phyloP scores from a whole-genome alignment of 2,329 filamentous ascomycete genomes.

The Metarhizium album region DNA sequence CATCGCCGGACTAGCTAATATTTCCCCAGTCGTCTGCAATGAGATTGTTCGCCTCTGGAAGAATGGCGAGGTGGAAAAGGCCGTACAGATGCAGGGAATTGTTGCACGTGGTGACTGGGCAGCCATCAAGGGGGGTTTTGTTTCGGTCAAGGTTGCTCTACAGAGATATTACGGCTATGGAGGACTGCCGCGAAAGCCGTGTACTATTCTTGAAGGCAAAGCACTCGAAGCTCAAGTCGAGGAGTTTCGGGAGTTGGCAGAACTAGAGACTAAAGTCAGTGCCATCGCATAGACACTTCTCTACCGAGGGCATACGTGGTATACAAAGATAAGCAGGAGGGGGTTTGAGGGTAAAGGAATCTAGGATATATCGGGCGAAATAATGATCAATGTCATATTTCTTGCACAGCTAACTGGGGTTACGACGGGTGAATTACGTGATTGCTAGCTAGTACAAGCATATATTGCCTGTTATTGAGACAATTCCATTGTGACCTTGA shows the following conservation, averaged over 20 bases:
- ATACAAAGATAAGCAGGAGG: background rate
- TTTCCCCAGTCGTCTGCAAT: background rate
- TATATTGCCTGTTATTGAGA: background rate
- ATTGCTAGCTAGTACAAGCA: background rate
- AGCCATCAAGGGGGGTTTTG: constrained; percentile 57
- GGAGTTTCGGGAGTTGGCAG: constrained; percentile 14
- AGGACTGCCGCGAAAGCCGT: constrained; percentile 45
- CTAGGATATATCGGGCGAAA: background rate
- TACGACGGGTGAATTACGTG: background rate
- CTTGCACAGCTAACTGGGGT: constrained; percentile 4
- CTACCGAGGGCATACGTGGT: background rate
- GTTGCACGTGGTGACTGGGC: constrained; percentile 60
- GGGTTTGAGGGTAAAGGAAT: background rate
- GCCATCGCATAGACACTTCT: background rate
- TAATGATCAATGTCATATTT: background rate
- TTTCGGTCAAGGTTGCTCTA: constrained; percentile 57
- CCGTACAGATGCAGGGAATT: constrained; percentile 50
- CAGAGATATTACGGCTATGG: constrained; percentile 55
- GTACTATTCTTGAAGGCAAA: constrained; percentile 16
- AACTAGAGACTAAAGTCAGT: constrained; percentile 22
- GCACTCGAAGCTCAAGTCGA: constrained; percentile 13
- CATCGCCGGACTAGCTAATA: constrained; percentile 62
- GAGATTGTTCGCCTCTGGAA: constrained; percentile 38
- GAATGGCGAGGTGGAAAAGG: constrained; percentile 46
- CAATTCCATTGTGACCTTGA: too few relatives aligned